Percentiles rank a stretch among this genome's conserved stretches.
Evolutionary conservation across 208 protist genomes (phyloP).

Genomic region (Zelonia costaricensis): DNA sequence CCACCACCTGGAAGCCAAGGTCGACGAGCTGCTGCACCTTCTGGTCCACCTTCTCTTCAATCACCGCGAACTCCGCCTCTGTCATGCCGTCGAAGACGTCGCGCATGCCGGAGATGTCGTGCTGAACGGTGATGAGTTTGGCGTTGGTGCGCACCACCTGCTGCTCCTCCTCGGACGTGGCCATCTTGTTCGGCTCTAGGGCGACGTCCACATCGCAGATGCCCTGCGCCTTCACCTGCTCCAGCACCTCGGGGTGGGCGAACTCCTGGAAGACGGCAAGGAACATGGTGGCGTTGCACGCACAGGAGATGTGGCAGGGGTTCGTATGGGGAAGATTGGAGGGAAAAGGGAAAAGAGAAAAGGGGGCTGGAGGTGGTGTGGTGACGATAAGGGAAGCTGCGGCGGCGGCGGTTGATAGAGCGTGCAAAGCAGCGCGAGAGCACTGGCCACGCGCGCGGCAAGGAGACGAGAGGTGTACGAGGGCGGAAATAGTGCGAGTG

Average conservation of each 20-base stretch:
- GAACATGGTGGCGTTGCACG: slow-evolving; percentile 40
- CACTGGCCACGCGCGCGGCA: too few species aligned
- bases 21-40: slow-evolving; percentile 47
- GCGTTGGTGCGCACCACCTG: slow-evolving; percentile 66
- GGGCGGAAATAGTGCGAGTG: too few species aligned
- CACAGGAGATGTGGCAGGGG: too few species aligned
- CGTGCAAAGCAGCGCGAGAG: too few species aligned
- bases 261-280: slow-evolving; percentile 87
- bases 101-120: slow-evolving; percentile 44
- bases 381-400: too few species aligned
- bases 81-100: slow-evolving; percentile 59
- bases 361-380: too few species aligned
- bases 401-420: too few species aligned
- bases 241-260: slow-evolving; percentile 67
- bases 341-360: slow-evolving; percentile 10
- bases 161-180: slow-evolving; percentile 58
- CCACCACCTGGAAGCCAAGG: slow-evolving; percentile 62
- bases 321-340: neutral
- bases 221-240: slow-evolving; percentile 40
- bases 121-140: slow-evolving; percentile 75
- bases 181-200: slow-evolving; percentile 40
- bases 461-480: too few species aligned
- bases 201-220: slow-evolving; percentile 74
- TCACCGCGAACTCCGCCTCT: slow-evolving; percentile 23
- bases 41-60: slow-evolving; percentile 47